These are phyloP conservation scores for Metschnikowia noctiluminum DNA, from an alignment of 805 yeast genomes.

Conservation along the genomic window DNA sequence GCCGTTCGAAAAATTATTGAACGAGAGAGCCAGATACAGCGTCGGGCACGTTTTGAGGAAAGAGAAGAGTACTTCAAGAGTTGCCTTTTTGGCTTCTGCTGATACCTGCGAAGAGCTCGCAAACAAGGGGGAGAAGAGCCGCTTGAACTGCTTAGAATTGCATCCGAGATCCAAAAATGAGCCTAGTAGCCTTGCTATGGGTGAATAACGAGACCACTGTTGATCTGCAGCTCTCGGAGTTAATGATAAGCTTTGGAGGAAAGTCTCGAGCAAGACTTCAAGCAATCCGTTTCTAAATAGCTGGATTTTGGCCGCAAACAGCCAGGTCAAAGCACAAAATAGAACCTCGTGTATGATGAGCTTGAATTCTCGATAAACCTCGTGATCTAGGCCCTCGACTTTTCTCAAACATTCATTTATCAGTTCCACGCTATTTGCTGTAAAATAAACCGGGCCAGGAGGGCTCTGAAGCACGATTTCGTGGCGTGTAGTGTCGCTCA, in stretches of 20 bases:
- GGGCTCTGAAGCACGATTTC: constrained; percentile 24
- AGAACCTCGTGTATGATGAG: constrained; percentile 27
- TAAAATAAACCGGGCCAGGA: constrained; percentile 4
- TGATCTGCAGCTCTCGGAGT: constrained; percentile 18
- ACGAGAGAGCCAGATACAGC: constrained; percentile 29
- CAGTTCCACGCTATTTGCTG: constrained; percentile 5
- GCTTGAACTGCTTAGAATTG: constrained; percentile 20
- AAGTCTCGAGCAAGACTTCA: constrained; percentile 20
- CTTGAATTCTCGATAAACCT: constrained; percentile 27
- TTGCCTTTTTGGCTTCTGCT: constrained; percentile 12
- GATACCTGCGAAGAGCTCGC: constrained; percentile 3
- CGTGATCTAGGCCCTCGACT: constrained; percentile 18
- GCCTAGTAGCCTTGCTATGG: constrained; percentile 22
- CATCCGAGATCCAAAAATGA: constrained; percentile 36
- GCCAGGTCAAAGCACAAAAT: constrained; percentile 20
- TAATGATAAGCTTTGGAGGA: constrained; percentile 12
- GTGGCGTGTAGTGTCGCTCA: constrained; percentile 21
- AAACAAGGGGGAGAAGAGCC: constrained; percentile 20
- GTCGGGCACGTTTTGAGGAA: constrained; percentile 22
- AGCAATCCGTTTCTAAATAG: constrained; percentile 19
- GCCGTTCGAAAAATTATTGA: constrained; percentile 18
- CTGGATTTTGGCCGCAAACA: constrained; percentile 25
- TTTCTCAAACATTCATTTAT: constrained; percentile 16
- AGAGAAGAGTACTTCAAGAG: constrained; percentile 24
- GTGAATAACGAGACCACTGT: background rate